Percentiles rank a stretch among this genome's conserved stretches.
Conservation (phyloP, 768 basidiomycete species). For the Mycena leptocephala region DNA sequence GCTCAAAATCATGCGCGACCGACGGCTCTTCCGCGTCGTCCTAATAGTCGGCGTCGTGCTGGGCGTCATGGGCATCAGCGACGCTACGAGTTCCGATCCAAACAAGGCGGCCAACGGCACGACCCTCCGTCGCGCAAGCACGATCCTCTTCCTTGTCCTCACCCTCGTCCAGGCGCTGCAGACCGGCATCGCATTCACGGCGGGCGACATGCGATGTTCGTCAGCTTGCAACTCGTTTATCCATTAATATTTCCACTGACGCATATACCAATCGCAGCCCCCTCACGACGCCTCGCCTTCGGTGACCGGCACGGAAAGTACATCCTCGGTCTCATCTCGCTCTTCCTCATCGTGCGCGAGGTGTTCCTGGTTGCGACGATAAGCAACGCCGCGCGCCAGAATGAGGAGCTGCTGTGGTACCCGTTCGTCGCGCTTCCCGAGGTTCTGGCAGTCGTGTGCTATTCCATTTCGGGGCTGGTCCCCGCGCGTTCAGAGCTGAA, state of each 20-base stretch:
- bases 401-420: slow-evolving; percentile 25
- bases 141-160: slow-evolving; percentile 55
- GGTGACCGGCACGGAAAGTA: slow-evolving; percentile 19
- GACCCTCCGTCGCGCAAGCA: slow-evolving; percentile 51
- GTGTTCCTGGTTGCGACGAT: slow-evolving; percentile 17
- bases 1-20: slow-evolving; percentile 47
- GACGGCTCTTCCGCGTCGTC: slow-evolving; percentile 48
- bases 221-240: background rate
- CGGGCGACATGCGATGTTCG: background rate
- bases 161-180: slow-evolving; percentile 52
- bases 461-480: slow-evolving; percentile 18
- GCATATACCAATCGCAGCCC: too few relatives aligned
- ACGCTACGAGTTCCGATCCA: slow-evolving; percentile 35
- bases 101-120: slow-evolving; percentile 30
- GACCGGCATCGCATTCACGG: background rate
- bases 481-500: slow-evolving; percentile 16
- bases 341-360: slow-evolving; percentile 22
- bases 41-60: slow-evolving; percentile 51
- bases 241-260: background rate
- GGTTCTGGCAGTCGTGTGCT: slow-evolving; percentile 23
- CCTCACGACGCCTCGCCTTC: background rate
- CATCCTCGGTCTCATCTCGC: slow-evolving; percentile 25
- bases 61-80: slow-evolving; percentile 50
- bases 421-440: slow-evolving; percentile 28
- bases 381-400: background rate